Base-by-base conservation (phyloP, 75 land plant species). In the Cryptomeria japonica region DNA sequence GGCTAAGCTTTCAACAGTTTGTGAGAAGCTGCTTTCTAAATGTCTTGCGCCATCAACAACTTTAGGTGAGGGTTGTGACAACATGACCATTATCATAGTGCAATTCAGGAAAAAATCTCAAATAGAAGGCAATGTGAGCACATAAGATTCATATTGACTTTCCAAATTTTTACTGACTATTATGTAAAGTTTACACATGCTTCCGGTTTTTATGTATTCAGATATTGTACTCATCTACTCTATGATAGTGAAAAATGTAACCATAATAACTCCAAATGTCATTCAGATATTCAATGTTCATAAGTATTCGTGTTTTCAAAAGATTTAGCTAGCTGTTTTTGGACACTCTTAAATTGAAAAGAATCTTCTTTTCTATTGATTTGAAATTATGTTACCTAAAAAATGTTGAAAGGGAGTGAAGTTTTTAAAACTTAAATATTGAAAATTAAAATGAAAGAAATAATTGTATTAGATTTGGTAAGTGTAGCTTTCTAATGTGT, bases 41-140 rank as follows among this genome's bases (percentile, higher is more conserved):
- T 97, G 99, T 79, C 87, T 97, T 89, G 96, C 99, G 5, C 99
- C 99, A 73, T 96, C 97, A 61, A 95, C 95, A 31, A 88, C 90
- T 15, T 87, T 89, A 22, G 95, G 95, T 49, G 99, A 97, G 86
- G 99, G 99, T 70, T 97, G 99, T 68, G 99, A 97, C 92, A 97
- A 97, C 85, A 97, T 97, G 99, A 97, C 97, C 73, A 94, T 97
- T 91, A 94, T 97, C 82, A 89, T 97, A 87, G 99, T 97, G 75
- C 96, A 96, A 88, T 92, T 97, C 77, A 95, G 94, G 93, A 95
- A 91, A 75, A 82, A 12, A 46, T 82, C 16, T 82, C 49, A 82
- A 46, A 44, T 28, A 28, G 31, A 82, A 46, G 4, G 49, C 51
- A 46, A 2, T n/a, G 49, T n/a, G 32, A 46, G 34, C 51, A 22